Base-by-base conservation (phyloP, 495 filamentous ascomycete genomes). In the Penicillium pulvis region DNA sequence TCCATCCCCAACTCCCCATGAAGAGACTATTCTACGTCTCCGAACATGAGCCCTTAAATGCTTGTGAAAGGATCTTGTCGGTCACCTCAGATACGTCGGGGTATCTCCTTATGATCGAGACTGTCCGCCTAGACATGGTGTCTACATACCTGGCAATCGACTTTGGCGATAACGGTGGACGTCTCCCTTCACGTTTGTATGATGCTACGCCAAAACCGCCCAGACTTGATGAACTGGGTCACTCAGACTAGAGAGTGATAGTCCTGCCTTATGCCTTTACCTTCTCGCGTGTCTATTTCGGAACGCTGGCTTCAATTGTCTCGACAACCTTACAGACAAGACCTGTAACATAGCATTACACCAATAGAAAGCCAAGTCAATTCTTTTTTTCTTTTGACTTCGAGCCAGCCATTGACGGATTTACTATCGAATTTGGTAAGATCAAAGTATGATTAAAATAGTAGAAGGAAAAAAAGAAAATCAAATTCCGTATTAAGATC, bases 181-280 rank as follows among this genome's bases (percentile, higher is more conserved):
- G 17, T 26, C 49, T 46, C 61, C 39, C 30, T 31, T 69, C 53
- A 71, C 58, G 68, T 55, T 71, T 65, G 62, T 64, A 71, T 57
- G 68, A 65, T 63, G 64, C 52, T 52, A 67, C 53, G 63, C 63
- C 46, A 63, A 41, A 50, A 42, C 44, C 47, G 20, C 23, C 47
- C 49, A 52, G 60, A 57, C 31, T 48, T 35, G 23, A 44, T 31
- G 41, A 54, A 50, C 42, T 62, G 51, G 56, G n/a, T 17, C 10
- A 57, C 30, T 51, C 51, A 53, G 46, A 59, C 55, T 53, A 50
- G 20, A 57, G 46, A 57, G 43, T 57, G 31, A 20, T 50, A 35
- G 19, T 31, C 4, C 46, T 49, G 24, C 23, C 36, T 23, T 41
- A 3, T 35, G 39, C 43, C 26, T 19, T 30, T 51, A 30, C 43